phyloP scores from a whole-genome alignment of 176 grass and related monocot species.

The Oryza officinalis region DNA sequence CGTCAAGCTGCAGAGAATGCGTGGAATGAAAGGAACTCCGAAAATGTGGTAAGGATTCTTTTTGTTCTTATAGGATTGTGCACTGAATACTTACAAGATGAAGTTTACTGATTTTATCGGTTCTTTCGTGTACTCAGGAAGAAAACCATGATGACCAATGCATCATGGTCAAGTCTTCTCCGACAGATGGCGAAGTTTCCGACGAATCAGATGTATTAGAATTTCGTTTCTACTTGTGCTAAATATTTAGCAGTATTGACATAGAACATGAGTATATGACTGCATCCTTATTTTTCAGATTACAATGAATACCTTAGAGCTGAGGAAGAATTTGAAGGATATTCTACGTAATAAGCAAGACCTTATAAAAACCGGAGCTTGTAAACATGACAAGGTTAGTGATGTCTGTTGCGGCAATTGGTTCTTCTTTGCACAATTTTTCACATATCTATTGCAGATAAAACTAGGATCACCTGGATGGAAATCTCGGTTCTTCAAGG shows the following conservation, averaged over 20 bases:
- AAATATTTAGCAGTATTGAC: background rate
- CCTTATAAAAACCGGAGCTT: slow-evolving; percentile 32
- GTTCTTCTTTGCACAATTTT: background rate
- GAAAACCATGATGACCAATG: background rate
- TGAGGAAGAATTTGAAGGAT: slow-evolving; percentile 40
- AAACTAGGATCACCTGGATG: slow-evolving; percentile 43
- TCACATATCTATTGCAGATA: slow-evolving; percentile 43
- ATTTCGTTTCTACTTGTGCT: background rate
- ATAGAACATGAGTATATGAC: background rate
- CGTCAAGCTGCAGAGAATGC: slow-evolving; percentile 24
- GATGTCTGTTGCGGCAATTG: background rate
- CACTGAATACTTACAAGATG: background rate
- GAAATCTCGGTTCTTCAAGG: slow-evolving; percentile 63
- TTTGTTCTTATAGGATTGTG: background rate
- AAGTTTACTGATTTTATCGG: background rate
- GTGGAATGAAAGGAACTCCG: slow-evolving; percentile 17
- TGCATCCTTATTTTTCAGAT: slow-evolving; percentile 24
- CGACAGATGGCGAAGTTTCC: background rate
- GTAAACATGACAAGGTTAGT: slow-evolving; percentile 38
- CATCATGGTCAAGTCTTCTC: background rate
- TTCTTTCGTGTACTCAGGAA: slow-evolving; percentile 27
- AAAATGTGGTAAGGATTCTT: slow-evolving; percentile 7
- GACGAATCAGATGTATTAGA: slow-evolving; percentile 37
- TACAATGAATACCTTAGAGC: slow-evolving; percentile 43
- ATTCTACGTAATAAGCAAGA: slow-evolving; percentile 49